phyloP scores from a whole-genome alignment of 495 filamentous ascomycete genomes.

The Penicillium tannophilum region DNA sequence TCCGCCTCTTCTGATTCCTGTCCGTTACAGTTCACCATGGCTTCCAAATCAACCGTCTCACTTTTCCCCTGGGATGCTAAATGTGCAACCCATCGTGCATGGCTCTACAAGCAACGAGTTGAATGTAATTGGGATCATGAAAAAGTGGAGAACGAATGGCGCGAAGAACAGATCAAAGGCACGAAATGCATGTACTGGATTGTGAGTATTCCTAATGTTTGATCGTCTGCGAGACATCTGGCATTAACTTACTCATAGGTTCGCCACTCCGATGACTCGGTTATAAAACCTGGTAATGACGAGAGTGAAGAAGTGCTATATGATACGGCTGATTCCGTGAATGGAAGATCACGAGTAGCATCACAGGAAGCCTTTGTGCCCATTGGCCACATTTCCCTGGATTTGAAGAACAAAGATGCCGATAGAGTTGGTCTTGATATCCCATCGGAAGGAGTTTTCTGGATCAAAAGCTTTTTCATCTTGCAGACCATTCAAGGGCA shows the following conservation, averaged over 20 bases:
- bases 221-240: not conserved
- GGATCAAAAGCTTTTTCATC: conserved; percentile 34
- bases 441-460: conserved; percentile 25
- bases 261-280: conserved; percentile 12
- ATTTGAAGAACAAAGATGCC: conserved; percentile 22
- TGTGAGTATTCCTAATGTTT: conserved; percentile 16
- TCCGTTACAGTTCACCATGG: conserved; percentile 18
- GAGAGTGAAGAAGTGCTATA: conserved; percentile 18
- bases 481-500: conserved; percentile 21
- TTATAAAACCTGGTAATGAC: not conserved
- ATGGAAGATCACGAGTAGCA: conserved; percentile 20
- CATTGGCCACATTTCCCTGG: conserved; percentile 36
- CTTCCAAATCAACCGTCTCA: conserved; percentile 7
- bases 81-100: conserved; percentile 16
- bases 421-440: conserved; percentile 24
- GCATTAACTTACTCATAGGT: conserved; percentile 7
- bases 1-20: not conserved
- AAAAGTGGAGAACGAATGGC: conserved; percentile 25
- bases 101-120: conserved; percentile 23
- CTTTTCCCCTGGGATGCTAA: conserved; percentile 30
- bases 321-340: conserved; percentile 28
- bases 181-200: conserved; percentile 36
- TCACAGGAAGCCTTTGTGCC: conserved; percentile 22
- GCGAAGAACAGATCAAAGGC: conserved; percentile 19
- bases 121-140: conserved; percentile 30